Conservation (phyloP, 192 early-diverging fungal species). For the Dissophora ornata region DNA sequence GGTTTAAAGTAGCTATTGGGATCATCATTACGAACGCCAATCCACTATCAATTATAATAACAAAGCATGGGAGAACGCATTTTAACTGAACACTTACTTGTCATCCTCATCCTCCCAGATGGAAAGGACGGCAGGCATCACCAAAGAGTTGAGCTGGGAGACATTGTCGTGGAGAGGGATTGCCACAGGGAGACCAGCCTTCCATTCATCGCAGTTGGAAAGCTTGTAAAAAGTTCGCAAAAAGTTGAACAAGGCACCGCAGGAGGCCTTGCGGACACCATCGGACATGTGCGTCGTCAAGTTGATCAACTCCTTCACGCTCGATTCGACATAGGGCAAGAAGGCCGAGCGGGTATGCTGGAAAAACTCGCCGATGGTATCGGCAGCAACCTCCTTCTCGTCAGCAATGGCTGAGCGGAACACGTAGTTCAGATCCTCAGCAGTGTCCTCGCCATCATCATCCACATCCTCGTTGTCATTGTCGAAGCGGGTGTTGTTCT, state of each 20-base stretch:
- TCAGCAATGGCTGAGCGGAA: slow-evolving; percentile 87
- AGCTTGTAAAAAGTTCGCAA: slow-evolving; percentile 83
- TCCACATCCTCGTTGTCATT: slow-evolving; percentile 40
- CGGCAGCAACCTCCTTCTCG: slow-evolving; percentile 93
- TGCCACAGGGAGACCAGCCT: slow-evolving; percentile 75
- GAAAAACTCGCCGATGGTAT: slow-evolving; percentile 90
- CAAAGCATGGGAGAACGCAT: no score
- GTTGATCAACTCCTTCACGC: slow-evolving; percentile 71
- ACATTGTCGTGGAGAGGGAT: slow-evolving; percentile 84
- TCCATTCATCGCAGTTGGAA: slow-evolving; percentile 74
- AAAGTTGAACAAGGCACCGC: slow-evolving; percentile 77
- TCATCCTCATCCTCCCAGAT: slow-evolving; percentile 89
- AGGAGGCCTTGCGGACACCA: slow-evolving; percentile 83
- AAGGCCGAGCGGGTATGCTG: slow-evolving; percentile 77
- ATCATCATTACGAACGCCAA: slow-evolving; percentile 35
- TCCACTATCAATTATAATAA: no score
- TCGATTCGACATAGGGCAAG: slow-evolving; percentile 85
- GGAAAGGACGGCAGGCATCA: slow-evolving; percentile 75
- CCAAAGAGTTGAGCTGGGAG: slow-evolving; percentile 69
- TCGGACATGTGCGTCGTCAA: slow-evolving; percentile 84
- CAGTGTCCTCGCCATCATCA: slow-evolving; percentile 64
- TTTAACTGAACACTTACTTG: slow-evolving; percentile 68
- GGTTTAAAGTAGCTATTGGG: slow-evolving; percentile 49
- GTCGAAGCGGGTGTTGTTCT: slow-evolving; percentile 58
- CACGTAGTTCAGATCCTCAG: slow-evolving; percentile 69